Evolutionary conservation across 495 filamentous ascomycete genomes (phyloP).

Genomic region (Penicillium parvum): DNA sequence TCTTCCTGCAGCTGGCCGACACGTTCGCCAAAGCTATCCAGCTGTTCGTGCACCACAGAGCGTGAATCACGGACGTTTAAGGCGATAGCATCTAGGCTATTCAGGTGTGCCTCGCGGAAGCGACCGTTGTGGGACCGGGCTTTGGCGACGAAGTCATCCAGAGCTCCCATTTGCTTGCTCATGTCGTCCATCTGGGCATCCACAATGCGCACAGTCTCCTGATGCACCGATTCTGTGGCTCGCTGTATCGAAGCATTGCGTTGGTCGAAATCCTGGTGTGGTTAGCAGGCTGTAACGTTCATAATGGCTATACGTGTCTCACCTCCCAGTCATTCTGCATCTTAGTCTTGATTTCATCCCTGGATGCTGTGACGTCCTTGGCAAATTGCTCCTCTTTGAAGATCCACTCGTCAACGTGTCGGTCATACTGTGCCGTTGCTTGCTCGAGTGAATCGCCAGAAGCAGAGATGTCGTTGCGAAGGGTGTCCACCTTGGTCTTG

Average conservation of each 20-base stretch:
- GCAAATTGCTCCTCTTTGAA: conserved; percentile 63
- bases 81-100: conserved; percentile 57
- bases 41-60: conserved; percentile 58
- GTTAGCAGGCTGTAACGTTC: conserved; percentile 26
- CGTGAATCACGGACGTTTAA: conserved; percentile 66
- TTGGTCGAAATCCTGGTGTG: conserved; percentile 62
- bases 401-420: conserved; percentile 73
- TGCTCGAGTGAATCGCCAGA: conserved; percentile 60
- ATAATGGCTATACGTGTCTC: conserved; percentile 29
- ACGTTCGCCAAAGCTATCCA: conserved; percentile 56
- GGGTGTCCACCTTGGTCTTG: conserved; percentile 51
- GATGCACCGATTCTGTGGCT: conserved; percentile 81
- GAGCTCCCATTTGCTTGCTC: conserved; percentile 75
- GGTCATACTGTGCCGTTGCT: conserved; percentile 58
- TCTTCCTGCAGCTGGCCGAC: conserved; percentile 61
- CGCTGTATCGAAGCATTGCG: conserved; percentile 75
- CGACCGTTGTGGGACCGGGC: conserved; percentile 75
- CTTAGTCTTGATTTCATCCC: conserved; percentile 71
- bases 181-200: conserved; percentile 84
- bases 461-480: conserved; percentile 59
- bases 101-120: conserved; percentile 63
- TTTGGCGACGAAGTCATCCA: conserved; percentile 86
- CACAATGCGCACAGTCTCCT: conserved; percentile 87
- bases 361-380: conserved; percentile 63
- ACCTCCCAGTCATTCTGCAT: conserved; percentile 87